phyloP scores from a whole-genome alignment of 345 rosid genomes.

The Moricandia arvensis region DNA sequence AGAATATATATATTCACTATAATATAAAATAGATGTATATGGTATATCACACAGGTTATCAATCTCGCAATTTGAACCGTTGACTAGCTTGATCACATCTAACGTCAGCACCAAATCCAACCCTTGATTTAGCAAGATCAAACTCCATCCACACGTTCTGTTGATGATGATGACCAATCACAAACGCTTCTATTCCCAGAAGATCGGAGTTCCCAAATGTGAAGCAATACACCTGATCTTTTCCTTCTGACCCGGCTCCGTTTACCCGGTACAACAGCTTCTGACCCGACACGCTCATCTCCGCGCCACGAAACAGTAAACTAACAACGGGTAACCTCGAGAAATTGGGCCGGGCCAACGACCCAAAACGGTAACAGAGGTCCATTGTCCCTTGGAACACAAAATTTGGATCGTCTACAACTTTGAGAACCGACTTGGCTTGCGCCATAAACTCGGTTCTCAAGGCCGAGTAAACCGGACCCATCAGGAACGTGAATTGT shows the following conservation, averaged over 20 bases:
- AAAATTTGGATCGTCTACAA: conserved; percentile 49
- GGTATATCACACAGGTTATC: background rate
- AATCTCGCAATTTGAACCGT: conserved; percentile 40
- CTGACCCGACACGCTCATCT: conserved; percentile 63
- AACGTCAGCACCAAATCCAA: conserved; percentile 62
- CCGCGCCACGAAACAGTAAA: conserved; percentile 62
- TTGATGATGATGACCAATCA: conserved; percentile 83
- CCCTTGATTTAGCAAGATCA: conserved; percentile 70
- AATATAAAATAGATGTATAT: background rate
- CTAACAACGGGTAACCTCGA: conserved; percentile 49
- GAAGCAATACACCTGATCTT: conserved; percentile 64
- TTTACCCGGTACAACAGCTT: conserved; percentile 55
- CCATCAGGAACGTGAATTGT: conserved; percentile 65
- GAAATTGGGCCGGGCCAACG: conserved; percentile 21
- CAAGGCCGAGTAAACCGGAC: conserved; percentile 62
- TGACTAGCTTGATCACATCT: conserved; percentile 67
- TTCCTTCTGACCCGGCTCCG: conserved; percentile 56
- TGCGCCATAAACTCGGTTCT: conserved; percentile 53
- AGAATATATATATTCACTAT: background rate
- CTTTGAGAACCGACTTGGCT: conserved; percentile 45
- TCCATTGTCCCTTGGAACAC: conserved; percentile 87
- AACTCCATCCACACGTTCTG: conserved; percentile 86
- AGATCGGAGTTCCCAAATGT: conserved; percentile 81
- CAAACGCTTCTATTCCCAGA: conserved; percentile 64
- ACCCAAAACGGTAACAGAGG: conserved; percentile 46